Evolutionary conservation across 257 asterid genomes (phyloP), one percentile per base, ranked within the genome.

Genomic region (Solanum lycopersicoides): DNA sequence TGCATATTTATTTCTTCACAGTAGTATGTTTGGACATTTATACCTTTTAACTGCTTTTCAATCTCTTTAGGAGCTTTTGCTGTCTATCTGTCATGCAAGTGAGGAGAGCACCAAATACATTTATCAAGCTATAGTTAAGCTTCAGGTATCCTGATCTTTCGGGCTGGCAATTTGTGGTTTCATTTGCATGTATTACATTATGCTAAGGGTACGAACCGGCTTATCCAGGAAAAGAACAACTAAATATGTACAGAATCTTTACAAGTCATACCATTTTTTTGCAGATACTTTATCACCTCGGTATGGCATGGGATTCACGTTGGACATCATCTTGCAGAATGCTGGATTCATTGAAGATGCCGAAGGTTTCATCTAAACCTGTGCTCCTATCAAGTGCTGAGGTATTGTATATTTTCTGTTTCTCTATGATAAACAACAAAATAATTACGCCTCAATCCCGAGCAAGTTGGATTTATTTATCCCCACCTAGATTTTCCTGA

Each of bases 251-350:
- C 35, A 18, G 23, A 76, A 68, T 32, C 82, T 82, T 87, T 60
- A 30, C 21, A 30, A 65, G 20, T 12, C 66, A 12, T 25, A 72
- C 65, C 86, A 74, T 30, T 86, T 82, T 89, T 86, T 65, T 89
- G 87, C 93, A 97, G 99, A 97, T 95, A 85, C 92, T 97, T 91
- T 90, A 93, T 92, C 99, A 97, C 91, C 98, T 97, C 12, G 98
- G 98, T 86, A 93, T 93, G 95, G 96, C 99, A 32, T 97, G 99
- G 98, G 94, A 90, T 92, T 91, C 93, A 68, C 96, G 97, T 44
- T 95, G 99, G 99, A 90, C 87, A 76, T 88, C 92, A 37, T 90
- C 91, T 87, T 84, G 77, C 89, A 90, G 88, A 90, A 91, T 73
- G 39, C 79, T 86, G 82, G 90, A 87, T 88, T 87, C 95, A 56